Base-by-base conservation (phyloP, 768 basidiomycete genomes). In the Leccinum variicolor region DNA sequence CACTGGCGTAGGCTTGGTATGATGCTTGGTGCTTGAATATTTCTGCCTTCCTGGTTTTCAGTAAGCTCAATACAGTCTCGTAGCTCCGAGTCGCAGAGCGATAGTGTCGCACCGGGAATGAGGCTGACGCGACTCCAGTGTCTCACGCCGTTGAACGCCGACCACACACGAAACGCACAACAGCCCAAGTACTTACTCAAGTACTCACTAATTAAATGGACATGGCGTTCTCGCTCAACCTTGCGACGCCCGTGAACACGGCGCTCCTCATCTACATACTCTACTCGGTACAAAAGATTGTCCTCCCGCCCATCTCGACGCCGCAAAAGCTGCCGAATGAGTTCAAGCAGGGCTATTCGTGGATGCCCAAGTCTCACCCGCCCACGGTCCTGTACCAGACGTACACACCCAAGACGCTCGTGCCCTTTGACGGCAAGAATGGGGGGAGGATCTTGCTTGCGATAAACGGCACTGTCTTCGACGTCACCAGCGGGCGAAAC, bases 391-490 rank as follows among this genome's bases (percentile, higher is more conserved):
- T 94, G 21, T 94, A 85, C 74, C 80, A 84, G 69, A 83, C 81
- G 0, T 97, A 85, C 69, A 95, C 91, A 0, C 86, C 95, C 0
- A 84, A 81, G 70, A 87, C 91, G 2, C 76, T 96, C 25, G 76
- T 73, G 46, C 82, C 82, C 1, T 93, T 86, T 70, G 78, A 82
- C 63, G 86, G 90, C 26, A 76, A 76, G 51, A 78, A 87, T 49
- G 80, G 81, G 3, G 83, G 84, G 29, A 77, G 89, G 60, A 95
- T 98, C 54, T 70, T 97, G 66, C 80, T 98, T 13, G 92, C 90
- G 0, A 97, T 99, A 59, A 84, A 87, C 54, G 82, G 91, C 28
- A 85, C 78, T 33, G 95, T 98, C 54, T 99, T 96, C 71, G 97
- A 99, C 68, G 96, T 98, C 49, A 90, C 91, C 0, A 79, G 84